Percentiles rank a stretch among this genome's conserved stretches.
Evolutionary conservation across 257 asterid species (phyloP).

Genomic region (Gentiana macrophylla): DNA sequence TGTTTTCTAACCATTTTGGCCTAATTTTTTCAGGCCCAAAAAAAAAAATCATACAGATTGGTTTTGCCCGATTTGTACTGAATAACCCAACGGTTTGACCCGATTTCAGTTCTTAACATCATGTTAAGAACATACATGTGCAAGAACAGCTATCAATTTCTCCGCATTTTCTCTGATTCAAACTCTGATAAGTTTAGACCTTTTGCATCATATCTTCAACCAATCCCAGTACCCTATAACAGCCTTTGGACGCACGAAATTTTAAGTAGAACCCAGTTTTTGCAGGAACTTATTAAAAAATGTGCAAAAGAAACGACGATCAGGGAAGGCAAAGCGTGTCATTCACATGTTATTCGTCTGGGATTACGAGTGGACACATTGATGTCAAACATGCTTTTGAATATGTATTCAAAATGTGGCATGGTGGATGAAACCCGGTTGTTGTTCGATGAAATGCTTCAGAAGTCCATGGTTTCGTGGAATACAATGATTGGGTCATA

Average conservation of each 20-base stretch:
- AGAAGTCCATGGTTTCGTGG: constrained; percentile 64
- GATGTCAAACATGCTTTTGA: constrained; percentile 67
- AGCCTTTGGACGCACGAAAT: neutral
- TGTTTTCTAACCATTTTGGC: no score
- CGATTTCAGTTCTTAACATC: no score
- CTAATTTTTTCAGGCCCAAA: no score
- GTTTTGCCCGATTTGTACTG: no score
- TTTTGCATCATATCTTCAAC: no score
- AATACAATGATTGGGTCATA: constrained; percentile 61
- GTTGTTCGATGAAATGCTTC: constrained; percentile 69
- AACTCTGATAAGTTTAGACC: no score
- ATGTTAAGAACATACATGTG: no score
- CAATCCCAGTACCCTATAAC: no score
- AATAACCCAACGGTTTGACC: no score
- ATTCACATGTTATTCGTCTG: constrained; percentile 39
- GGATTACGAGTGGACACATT: constrained; percentile 40
- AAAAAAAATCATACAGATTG: no score
- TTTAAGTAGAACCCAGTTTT: constrained; percentile 8
- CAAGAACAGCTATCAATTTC: no score
- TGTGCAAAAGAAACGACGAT: constrained; percentile 41
- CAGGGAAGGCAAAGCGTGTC: constrained; percentile 45
- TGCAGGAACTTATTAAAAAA: constrained; percentile 40
- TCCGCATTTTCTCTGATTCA: no score
- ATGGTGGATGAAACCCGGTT: constrained; percentile 31
- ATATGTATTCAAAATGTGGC: constrained; percentile 59